Conservation (phyloP, 192 early-diverging fungal species). For the Paraglomus brasilianum region DNA sequence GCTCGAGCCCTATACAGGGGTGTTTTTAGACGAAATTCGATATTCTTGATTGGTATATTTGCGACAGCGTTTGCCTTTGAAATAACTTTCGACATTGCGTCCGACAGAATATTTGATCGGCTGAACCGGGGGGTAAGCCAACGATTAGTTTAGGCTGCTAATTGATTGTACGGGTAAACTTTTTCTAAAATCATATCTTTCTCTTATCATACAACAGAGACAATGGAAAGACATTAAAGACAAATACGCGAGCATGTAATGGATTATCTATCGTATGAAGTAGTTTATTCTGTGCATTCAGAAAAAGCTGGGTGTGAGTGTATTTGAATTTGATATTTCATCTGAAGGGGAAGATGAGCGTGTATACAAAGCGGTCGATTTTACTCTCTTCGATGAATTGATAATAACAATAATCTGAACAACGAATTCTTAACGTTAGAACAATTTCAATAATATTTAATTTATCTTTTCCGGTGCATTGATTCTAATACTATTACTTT, state of each 20-base stretch:
- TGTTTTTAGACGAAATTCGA: conserved; percentile 70
- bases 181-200: conserved; percentile 3
- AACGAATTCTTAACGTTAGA: no score
- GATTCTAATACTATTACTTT: no score
- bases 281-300: no score
- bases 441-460: no score
- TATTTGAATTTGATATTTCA: no score
- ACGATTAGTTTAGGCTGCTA: background rate
- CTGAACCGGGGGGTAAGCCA: conserved; percentile 75
- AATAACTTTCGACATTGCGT: conserved; percentile 62
- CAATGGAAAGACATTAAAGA: conserved; percentile 83
- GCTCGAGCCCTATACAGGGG: conserved; percentile 55
- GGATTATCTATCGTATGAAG: no score
- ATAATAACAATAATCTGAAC: no score
- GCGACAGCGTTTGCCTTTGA: conserved; percentile 71
- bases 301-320: no score
- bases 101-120: conserved; percentile 65
- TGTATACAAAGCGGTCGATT: no score
- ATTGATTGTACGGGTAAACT: background rate
- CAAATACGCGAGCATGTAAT: conserved; percentile 52
- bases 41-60: conserved; percentile 67
- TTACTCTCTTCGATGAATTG: no score
- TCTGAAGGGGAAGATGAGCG: no score
- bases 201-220: conserved; percentile 49
- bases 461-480: no score